A percentile compares a stretch with the other conserved stretches of the same genome.
phyloP scores from a whole-genome alignment of 371 early-diverging fungal species.

The Lichtheimia hyalospora region DNA sequence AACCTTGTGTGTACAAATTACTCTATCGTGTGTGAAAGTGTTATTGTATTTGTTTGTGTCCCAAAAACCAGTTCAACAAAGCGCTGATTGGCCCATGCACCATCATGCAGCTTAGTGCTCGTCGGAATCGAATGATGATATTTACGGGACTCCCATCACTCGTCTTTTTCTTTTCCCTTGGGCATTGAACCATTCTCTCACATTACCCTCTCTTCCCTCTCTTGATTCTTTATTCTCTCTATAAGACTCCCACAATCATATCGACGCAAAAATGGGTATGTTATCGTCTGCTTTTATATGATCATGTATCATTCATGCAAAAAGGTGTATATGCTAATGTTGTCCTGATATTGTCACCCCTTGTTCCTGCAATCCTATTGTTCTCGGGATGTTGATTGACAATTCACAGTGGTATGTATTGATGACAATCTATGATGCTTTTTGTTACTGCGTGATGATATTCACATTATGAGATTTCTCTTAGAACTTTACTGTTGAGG shows the following conservation, averaged over 20 bases:
- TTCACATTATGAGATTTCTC: no score
- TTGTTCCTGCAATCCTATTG: not conserved
- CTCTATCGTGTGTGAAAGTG: not conserved
- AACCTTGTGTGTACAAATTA: not conserved
- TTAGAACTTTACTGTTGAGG: slow-evolving; percentile 22
- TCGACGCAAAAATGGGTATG: not conserved
- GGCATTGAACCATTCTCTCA: not conserved
- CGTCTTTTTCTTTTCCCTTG: not conserved
- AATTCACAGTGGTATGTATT: not conserved
- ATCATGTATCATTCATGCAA: not conserved
- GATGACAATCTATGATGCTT: not conserved
- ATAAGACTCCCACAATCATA: not conserved
- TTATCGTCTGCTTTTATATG: not conserved
- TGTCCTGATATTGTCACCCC: not conserved
- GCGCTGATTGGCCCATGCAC: not conserved
- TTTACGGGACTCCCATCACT: not conserved
- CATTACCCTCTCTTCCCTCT: not conserved
- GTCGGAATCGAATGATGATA: not conserved
- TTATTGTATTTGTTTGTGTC: slow-evolving; percentile 1
- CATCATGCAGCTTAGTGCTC: not conserved
- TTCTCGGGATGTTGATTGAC: not conserved
- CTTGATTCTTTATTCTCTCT: not conserved
- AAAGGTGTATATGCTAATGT: not conserved
- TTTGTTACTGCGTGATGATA: not conserved
- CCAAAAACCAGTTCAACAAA: not conserved